Conservation (phyloP, 495 filamentous ascomycete genomes). For the Neurospora terricola region DNA sequence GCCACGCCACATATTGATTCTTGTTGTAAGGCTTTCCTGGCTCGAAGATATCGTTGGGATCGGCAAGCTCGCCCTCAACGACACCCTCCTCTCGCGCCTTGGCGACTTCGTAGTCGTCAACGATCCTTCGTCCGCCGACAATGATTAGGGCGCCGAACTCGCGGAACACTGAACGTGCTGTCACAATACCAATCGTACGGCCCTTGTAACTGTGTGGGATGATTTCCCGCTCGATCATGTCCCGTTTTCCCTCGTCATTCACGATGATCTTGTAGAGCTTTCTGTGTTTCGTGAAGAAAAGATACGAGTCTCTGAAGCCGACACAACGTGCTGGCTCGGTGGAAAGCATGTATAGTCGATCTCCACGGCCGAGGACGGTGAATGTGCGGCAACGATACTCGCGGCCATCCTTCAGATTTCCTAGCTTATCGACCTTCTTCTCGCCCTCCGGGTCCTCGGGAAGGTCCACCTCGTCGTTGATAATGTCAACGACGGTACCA, state of each 20-base stretch:
- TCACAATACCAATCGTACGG: conserved; percentile 93
- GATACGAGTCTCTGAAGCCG: conserved; percentile 91
- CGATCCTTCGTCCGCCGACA: conserved; percentile 74
- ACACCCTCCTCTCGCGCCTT: conserved; percentile 69
- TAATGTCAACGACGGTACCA: conserved; percentile 82
- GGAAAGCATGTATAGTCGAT: conserved; percentile 92
- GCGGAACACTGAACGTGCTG: conserved; percentile 89
- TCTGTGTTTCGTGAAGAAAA: conserved; percentile 96
- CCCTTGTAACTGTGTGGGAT: conserved; percentile 98
- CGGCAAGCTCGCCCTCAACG: conserved; percentile 82
- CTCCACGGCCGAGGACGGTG: conserved; percentile 71
- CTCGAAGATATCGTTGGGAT: conserved; percentile 68
- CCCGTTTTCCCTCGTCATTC: conserved; percentile 83
- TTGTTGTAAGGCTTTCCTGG: conserved; percentile 75
- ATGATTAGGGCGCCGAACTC: conserved; percentile 94
- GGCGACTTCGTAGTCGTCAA: conserved; percentile 82
- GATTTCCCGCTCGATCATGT: conserved; percentile 85
- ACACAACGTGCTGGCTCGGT: conserved; percentile 95
- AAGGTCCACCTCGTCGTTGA: conserved; percentile 82
- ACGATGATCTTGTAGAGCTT: conserved; percentile 93
- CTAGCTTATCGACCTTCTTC: conserved; percentile 82
- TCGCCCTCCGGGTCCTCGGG: conserved; percentile 85
- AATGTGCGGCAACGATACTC: conserved; percentile 94
- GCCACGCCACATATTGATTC: conserved; percentile 97
- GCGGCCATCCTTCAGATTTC: conserved; percentile 66